Conservation (phyloP, 2,329 filamentous ascomycete genomes). For the Fusarium vanettenii region DNA sequence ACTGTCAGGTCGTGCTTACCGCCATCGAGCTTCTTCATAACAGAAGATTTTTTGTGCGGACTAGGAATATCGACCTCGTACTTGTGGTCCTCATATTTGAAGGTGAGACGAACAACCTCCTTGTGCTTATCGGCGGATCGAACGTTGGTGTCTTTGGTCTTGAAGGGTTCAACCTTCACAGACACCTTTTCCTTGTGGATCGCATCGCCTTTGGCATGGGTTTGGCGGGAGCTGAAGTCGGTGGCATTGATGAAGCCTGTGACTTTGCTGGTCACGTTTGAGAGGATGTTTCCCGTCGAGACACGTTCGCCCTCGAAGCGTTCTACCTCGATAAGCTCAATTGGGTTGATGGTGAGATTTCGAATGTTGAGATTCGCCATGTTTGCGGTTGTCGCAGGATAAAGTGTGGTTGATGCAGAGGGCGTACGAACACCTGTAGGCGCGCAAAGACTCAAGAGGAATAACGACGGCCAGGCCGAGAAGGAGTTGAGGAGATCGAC, state of each 20-base stretch:
- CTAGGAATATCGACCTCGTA: conserved; percentile 82
- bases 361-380: conserved; percentile 77
- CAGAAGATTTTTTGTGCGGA: conserved; percentile 66
- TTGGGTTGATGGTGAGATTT: conserved; percentile 80
- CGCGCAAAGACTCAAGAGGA: not conserved
- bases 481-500: not conserved
- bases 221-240: conserved; percentile 44
- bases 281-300: conserved; percentile 56
- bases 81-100: conserved; percentile 66
- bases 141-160: conserved; percentile 68
- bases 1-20: conserved; percentile 70
- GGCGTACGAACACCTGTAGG: not conserved
- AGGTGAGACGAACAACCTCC: conserved; percentile 79
- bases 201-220: conserved; percentile 64
- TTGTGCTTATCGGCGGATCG: conserved; percentile 66
- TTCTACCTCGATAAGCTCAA: conserved; percentile 79
- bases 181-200: conserved; percentile 72
- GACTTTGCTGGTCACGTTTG: conserved; percentile 58
- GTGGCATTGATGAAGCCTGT: conserved; percentile 59
- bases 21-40: conserved; percentile 67
- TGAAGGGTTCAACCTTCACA: conserved; percentile 75
- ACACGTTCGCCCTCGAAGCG: conserved; percentile 70
- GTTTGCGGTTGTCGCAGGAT: conserved; percentile 18
- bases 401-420: not conserved
- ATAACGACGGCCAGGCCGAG: not conserved